Evolutionary conservation across 192 early-diverging fungal species (phyloP).

Genomic region (Coemansia sp.): DNA sequence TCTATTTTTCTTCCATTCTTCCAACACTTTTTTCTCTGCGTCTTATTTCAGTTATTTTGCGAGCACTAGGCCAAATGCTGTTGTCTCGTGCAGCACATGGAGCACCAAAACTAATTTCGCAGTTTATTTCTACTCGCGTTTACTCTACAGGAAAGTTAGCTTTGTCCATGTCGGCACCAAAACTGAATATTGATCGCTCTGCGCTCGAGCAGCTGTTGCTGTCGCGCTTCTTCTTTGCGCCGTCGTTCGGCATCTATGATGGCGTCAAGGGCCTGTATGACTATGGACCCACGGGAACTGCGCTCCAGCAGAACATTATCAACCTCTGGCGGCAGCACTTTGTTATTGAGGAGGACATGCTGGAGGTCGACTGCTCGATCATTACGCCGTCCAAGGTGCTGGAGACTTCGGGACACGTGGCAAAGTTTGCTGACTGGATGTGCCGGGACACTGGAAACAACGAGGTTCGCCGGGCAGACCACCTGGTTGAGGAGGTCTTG

Average conservation of each 20-base stretch:
- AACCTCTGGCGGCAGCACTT: constrained; percentile 93
- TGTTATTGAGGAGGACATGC: constrained; percentile 99
- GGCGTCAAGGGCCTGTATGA: constrained; percentile 97
- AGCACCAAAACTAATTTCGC: constrained; percentile 9
- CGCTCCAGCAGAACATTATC: constrained; percentile 89
- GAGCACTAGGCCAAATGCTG: not conserved
- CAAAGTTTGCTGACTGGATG: constrained; percentile 99
- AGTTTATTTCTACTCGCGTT: constrained; percentile 10
- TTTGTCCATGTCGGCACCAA: constrained; percentile 27
- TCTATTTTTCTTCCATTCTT: not conserved
- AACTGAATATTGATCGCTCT: constrained; percentile 59
- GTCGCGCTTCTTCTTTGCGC: constrained; percentile 96
- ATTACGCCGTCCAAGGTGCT: constrained; percentile 94
- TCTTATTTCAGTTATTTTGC: not conserved
- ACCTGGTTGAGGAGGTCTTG: constrained; percentile 92
- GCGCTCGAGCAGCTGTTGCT: constrained; percentile 72
- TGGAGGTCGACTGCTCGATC: constrained; percentile 97
- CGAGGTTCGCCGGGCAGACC: constrained; percentile 96
- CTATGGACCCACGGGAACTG: constrained; percentile 93
- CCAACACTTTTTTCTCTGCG: not conserved
- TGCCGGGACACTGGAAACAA: constrained; percentile 88
- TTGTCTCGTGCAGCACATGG: not conserved
- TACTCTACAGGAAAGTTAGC: constrained; percentile 26
- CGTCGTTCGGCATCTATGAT: constrained; percentile 93
- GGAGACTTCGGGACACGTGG: constrained; percentile 99